Evolutionary conservation across 371 early-diverging fungal species (phyloP).

Genomic region (Fennellomyces sp.): DNA sequence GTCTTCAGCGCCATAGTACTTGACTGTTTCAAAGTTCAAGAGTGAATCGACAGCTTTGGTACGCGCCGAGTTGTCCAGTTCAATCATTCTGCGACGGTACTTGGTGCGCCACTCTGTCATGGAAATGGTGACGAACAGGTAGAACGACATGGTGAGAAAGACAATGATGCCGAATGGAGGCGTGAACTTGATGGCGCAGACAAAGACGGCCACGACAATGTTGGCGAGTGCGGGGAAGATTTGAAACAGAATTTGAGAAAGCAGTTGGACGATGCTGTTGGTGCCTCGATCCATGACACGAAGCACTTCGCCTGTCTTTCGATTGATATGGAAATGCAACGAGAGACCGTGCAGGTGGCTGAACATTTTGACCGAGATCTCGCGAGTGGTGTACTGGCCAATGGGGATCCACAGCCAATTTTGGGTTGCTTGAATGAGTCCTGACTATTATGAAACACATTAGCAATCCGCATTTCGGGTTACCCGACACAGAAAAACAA

Average conservation of each 20-base stretch:
- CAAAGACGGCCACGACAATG: constrained; percentile 79
- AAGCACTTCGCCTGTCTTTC: constrained; percentile 94
- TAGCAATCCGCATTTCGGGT: neutral
- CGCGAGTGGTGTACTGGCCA: constrained; percentile 87
- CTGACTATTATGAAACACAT: constrained; percentile 43
- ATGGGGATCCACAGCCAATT: constrained; percentile 90
- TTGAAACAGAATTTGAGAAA: constrained; percentile 86
- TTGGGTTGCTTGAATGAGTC: constrained; percentile 79
- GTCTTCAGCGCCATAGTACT: constrained; percentile 79
- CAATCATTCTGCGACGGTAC: constrained; percentile 78
- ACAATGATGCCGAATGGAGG: constrained; percentile 82
- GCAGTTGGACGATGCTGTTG: constrained; percentile 73
- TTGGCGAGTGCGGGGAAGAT: constrained; percentile 88
- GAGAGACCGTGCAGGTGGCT: constrained; percentile 86
- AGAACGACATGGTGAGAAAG: constrained; percentile 84
- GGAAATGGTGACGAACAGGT: constrained; percentile 79
- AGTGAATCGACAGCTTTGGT: constrained; percentile 90
- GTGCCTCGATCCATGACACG: constrained; percentile 91
- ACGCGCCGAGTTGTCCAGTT: constrained; percentile 75
- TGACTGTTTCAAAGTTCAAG: constrained; percentile 96
- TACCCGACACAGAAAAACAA: neutral
- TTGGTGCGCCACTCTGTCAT: constrained; percentile 94
- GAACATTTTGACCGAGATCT: constrained; percentile 86
- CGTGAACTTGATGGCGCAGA: constrained; percentile 75
- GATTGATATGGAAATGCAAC: constrained; percentile 86